These are phyloP conservation scores for Penicillium samsonianum DNA, from an alignment of 495 filamentous ascomycete species.

Conservation along the genomic window DNA sequence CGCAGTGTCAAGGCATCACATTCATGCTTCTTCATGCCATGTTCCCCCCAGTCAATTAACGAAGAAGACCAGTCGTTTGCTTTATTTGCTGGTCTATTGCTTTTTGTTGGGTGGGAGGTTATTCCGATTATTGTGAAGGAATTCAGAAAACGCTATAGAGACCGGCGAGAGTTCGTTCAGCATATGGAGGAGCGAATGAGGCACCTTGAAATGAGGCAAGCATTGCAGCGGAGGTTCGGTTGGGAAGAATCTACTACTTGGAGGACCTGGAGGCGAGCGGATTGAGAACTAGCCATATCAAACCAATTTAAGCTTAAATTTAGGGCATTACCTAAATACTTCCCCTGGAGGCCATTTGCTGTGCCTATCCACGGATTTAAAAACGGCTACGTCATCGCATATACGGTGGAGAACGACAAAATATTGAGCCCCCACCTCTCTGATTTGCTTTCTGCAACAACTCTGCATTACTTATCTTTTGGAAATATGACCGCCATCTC, in stretches of 20 bases:
- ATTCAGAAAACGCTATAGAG: no score
- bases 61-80: no score
- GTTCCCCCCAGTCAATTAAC: no score
- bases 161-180: not conserved
- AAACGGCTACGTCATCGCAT: slow-evolving; percentile 12
- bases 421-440: slow-evolving; percentile 2
- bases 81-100: no score
- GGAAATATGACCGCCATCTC: slow-evolving; percentile 20
- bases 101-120: no score
- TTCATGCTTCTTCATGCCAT: no score
- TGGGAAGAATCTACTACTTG: not conserved
- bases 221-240: not conserved
- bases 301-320: slow-evolving; percentile 4
- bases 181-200: not conserved
- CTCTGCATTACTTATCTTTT: not conserved
- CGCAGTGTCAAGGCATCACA: no score
- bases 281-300: not conserved
- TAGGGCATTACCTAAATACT: not conserved
- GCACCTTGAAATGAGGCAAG: not conserved
- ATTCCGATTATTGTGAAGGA: no score
- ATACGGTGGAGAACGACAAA: slow-evolving; percentile 14
- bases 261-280: not conserved
- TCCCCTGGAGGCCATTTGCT: not conserved
- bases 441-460: not conserved
- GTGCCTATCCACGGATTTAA: not conserved